A percentile compares a stretch with the other conserved stretches of the same genome.
These are phyloP conservation scores for Nemania abortiva DNA, from an alignment of 2,329 filamentous ascomycete species.

Conservation along the genomic window DNA sequence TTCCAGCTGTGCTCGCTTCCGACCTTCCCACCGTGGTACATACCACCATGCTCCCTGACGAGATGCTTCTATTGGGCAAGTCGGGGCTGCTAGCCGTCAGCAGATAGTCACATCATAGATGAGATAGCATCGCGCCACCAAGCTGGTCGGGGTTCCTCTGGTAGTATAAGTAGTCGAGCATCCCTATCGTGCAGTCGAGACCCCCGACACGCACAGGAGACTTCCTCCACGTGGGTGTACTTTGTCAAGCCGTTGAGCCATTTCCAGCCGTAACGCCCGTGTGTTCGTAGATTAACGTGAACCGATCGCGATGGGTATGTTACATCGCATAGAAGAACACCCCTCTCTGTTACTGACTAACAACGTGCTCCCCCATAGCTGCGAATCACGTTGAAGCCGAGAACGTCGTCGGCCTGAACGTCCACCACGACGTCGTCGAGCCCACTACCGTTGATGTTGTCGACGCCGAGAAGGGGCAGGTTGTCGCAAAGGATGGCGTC, in stretches of 20 bases:
- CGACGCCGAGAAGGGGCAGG: constrained; percentile 21
- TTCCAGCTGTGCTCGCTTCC: background rate
- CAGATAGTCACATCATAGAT: constrained; percentile 19
- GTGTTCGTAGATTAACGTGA: constrained; percentile 11
- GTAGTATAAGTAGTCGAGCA: background rate
- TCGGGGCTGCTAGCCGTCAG: constrained; percentile 15
- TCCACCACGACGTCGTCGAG: constrained; percentile 33
- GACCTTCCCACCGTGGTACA: constrained; percentile 28
- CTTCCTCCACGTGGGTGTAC: background rate
- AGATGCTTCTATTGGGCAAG: constrained; percentile 14
- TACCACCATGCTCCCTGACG: background rate
- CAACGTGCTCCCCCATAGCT: constrained; percentile 8
- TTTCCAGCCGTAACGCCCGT: background rate
- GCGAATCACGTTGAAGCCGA: constrained; percentile 28
- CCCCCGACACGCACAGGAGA: background rate
- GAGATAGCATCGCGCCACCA: constrained; percentile 24
- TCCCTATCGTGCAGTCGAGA: constrained; percentile 6
- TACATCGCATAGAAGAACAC: background rate
- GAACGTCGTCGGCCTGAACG: constrained; percentile 37
- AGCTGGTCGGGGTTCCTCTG: background rate
- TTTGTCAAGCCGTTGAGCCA: background rate
- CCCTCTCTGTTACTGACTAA: background rate
- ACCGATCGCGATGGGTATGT: constrained; percentile 28
- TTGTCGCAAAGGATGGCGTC: background rate
- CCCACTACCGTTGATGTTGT: constrained; percentile 10